A percentile compares a stretch with the other conserved stretches of the same genome.
These are phyloP conservation scores for Gnomoniopsis sp. DNA, from an alignment of 2,329 filamentous ascomycete species.

Conservation along the genomic window DNA sequence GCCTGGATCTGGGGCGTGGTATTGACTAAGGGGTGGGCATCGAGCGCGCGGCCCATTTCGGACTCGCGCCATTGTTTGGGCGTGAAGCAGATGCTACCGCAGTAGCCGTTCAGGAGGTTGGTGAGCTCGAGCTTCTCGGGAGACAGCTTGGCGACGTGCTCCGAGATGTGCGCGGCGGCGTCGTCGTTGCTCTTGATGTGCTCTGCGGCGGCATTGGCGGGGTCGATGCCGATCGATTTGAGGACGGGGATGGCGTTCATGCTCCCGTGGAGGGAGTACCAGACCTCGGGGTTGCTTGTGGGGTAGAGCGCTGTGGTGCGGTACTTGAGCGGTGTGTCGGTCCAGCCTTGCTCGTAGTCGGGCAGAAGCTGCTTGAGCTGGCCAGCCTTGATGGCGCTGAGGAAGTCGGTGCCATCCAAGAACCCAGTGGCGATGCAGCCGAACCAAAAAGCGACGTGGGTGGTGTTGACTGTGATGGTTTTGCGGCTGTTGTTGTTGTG, in stretches of 20 bases:
- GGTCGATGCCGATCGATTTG: constrained; percentile 41
- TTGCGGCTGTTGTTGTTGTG: constrained; percentile 19
- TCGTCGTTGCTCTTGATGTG: constrained; percentile 23
- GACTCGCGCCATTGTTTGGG: constrained; percentile 41
- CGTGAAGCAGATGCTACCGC: constrained; percentile 41
- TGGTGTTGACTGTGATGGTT: constrained; percentile 40
- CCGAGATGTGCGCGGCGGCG: constrained; percentile 30
- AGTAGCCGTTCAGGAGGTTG: constrained; percentile 37
- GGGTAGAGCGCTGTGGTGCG: constrained; percentile 44
- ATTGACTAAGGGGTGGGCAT: constrained; percentile 40
- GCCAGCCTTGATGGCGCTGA: constrained; percentile 26
- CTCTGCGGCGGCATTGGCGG: constrained; percentile 18
- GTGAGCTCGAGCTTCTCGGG: constrained; percentile 40
- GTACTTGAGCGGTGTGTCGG: constrained; percentile 32
- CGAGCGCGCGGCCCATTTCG: constrained; percentile 39
- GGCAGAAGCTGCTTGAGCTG: constrained; percentile 29
- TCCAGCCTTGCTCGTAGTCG: constrained; percentile 37
- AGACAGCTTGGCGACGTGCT: constrained; percentile 29
- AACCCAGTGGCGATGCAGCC: constrained; percentile 35
- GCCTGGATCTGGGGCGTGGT: constrained; percentile 32
- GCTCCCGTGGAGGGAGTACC: constrained; percentile 50
- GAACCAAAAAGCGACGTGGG: constrained; percentile 43
- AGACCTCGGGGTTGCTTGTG: constrained; percentile 40
- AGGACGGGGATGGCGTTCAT: constrained; percentile 41
- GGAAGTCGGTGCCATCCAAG: constrained; percentile 33